Percentiles rank a stretch among this genome's conserved stretches.
Conservation (phyloP, 2,329 filamentous ascomycete species). For the Neopestalotiopsis sp. region DNA sequence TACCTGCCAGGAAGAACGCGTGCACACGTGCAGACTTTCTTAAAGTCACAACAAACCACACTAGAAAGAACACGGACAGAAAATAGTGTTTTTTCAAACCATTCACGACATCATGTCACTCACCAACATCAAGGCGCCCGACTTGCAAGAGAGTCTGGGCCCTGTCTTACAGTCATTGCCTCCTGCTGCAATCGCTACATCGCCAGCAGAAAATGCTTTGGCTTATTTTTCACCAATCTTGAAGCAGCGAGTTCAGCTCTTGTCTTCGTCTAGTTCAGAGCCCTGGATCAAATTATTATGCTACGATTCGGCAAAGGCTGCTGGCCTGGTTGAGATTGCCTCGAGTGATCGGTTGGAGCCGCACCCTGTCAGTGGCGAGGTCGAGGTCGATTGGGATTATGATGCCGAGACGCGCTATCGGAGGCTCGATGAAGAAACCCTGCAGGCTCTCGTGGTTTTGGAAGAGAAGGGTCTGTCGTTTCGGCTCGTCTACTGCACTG, state of each 20-base stretch:
- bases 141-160: conserved; percentile 54
- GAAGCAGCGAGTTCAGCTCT: conserved; percentile 68
- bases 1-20: background rate
- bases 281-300: conserved; percentile 77
- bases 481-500: conserved; percentile 72
- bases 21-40: background rate
- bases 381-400: conserved; percentile 74
- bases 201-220: conserved; percentile 61
- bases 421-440: conserved; percentile 76
- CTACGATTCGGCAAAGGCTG: conserved; percentile 65
- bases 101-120: conserved; percentile 23
- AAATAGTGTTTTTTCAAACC: background rate
- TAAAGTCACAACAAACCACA: background rate
- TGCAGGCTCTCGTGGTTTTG: conserved; percentile 71
- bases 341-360: conserved; percentile 71
- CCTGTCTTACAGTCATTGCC: conserved; percentile 66
- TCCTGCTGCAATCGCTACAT: conserved; percentile 61
- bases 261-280: conserved; percentile 63
- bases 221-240: conserved; percentile 70
- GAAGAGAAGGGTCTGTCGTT: conserved; percentile 67
- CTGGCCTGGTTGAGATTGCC: conserved; percentile 66
- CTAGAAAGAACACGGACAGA: background rate
- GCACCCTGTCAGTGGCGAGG: conserved; percentile 81
- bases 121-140: conserved; percentile 47
- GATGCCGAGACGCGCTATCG: conserved; percentile 69